These are phyloP conservation scores for Claviceps quebecensis DNA, from an alignment of 2,329 filamentous ascomycete species.

Conservation along the genomic window DNA sequence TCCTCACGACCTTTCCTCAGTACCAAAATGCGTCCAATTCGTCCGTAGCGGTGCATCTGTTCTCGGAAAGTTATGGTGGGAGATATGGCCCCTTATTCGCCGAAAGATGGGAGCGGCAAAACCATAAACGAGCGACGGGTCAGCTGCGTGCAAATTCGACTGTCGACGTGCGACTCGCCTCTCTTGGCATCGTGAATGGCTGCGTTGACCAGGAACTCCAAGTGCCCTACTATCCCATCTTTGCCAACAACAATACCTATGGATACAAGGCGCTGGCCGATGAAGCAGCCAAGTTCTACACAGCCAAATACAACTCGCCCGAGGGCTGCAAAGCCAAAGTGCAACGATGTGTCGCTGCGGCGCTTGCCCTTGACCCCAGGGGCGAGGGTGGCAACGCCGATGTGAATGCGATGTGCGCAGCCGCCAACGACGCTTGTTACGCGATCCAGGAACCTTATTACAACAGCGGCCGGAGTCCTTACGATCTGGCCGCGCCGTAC, in stretches of 20 bases:
- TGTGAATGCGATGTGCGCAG: slow-evolving; percentile 34
- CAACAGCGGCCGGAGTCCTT: slow-evolving; percentile 38
- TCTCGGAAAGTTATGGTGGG: slow-evolving; percentile 57
- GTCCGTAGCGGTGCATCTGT: slow-evolving; percentile 46
- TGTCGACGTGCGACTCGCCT: slow-evolving; percentile 44
- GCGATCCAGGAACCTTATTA: slow-evolving; percentile 45
- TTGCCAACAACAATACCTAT: slow-evolving; percentile 53
- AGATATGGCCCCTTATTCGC: slow-evolving; percentile 56
- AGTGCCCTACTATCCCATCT: slow-evolving; percentile 39
- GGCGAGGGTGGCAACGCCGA: slow-evolving; percentile 24
- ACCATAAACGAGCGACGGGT: slow-evolving; percentile 38
- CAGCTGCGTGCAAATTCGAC: slow-evolving; percentile 33
- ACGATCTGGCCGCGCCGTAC: slow-evolving; percentile 44
- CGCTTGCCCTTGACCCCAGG: slow-evolving; percentile 23
- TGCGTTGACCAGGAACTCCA: slow-evolving; percentile 53
- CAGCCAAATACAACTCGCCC: slow-evolving; percentile 14
- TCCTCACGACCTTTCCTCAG: slow-evolving; percentile 43
- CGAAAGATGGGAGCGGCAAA: slow-evolving; percentile 45
- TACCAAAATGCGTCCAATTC: slow-evolving; percentile 37
- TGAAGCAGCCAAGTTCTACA: slow-evolving; percentile 34
- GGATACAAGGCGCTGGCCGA: slow-evolving; percentile 42
- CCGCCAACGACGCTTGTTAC: slow-evolving; percentile 29
- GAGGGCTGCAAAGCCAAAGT: slow-evolving; percentile 41
- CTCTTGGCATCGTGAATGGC: slow-evolving; percentile 59
- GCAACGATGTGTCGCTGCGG: slow-evolving; percentile 33